Conservation (phyloP, 805 yeast species). For the Priceomyces melissophilus region DNA sequence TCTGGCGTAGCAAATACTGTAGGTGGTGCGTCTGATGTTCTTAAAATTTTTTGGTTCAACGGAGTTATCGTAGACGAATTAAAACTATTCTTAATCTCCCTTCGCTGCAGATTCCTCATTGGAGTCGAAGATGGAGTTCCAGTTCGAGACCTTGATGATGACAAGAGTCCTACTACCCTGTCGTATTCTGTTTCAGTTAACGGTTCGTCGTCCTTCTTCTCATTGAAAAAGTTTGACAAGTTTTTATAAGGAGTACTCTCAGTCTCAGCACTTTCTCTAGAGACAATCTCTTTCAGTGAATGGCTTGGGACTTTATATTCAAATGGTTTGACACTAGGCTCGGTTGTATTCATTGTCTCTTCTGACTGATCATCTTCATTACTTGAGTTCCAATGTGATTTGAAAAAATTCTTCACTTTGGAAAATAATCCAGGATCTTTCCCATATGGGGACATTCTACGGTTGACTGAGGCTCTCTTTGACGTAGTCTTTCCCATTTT, state of each 20-base stretch:
- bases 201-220: slow-evolving; percentile 71
- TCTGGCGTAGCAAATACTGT: slow-evolving; percentile 30
- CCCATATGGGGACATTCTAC: slow-evolving; percentile 13
- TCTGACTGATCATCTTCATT: slow-evolving; percentile 1
- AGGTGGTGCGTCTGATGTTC: slow-evolving; percentile 16
- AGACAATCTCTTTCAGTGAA: slow-evolving; percentile 2
- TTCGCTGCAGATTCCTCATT: background rate
- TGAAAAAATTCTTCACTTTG: slow-evolving; percentile 24
- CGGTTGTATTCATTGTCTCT: slow-evolving; percentile 1
- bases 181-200: slow-evolving; percentile 72
- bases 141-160: slow-evolving; percentile 10
- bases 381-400: slow-evolving; percentile 7
- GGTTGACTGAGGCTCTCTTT: too few species aligned
- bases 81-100: background rate
- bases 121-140: slow-evolving; percentile 4
- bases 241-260: slow-evolving; percentile 45
- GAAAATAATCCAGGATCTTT: slow-evolving; percentile 23
- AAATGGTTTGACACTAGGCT: slow-evolving; percentile 3
- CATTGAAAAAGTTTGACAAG: slow-evolving; percentile 65
- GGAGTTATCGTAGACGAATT: slow-evolving; percentile 16
- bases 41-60: slow-evolving; percentile 26
- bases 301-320: slow-evolving; percentile 8
- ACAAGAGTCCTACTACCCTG: slow-evolving; percentile 67
- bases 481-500: too few species aligned
- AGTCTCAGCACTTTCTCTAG: background rate